A percentile compares a stretch with the other conserved stretches of the same genome.
These are phyloP conservation scores for Mimosa pudica DNA, from an alignment of 306 rosid species.

Conservation along the genomic window DNA sequence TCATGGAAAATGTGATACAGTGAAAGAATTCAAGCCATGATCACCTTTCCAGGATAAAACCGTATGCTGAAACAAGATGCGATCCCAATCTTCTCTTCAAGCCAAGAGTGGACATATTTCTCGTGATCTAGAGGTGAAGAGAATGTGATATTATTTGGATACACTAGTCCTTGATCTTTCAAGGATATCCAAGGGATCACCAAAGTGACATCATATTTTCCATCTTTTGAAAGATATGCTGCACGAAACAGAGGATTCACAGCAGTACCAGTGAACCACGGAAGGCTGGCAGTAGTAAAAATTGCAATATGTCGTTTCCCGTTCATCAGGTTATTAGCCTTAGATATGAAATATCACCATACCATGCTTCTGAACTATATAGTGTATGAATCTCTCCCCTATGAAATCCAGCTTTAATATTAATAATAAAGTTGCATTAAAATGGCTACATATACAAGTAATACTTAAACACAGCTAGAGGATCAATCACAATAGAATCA, in stretches of 20 bases:
- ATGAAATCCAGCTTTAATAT: conserved; percentile 27
- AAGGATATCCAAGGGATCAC: conserved; percentile 89
- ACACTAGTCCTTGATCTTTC: conserved; percentile 71
- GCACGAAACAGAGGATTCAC: conserved; percentile 97
- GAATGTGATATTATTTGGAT: conserved; percentile 75
- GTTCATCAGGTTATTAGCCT: conserved; percentile 56
- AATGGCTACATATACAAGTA: not conserved
- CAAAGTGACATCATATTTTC: conserved; percentile 67
- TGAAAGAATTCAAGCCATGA: conserved; percentile 14
- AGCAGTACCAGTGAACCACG: conserved; percentile 99
- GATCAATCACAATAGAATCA: not conserved
- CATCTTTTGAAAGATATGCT: conserved; percentile 69
- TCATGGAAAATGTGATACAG: conserved; percentile 24
- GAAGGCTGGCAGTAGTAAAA: conserved; percentile 97
- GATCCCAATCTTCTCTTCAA: conserved; percentile 77
- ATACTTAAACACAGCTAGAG: conserved; percentile 21
- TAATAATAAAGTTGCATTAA: not conserved
- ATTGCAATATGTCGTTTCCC: conserved; percentile 72
- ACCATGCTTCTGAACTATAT: conserved; percentile 17
- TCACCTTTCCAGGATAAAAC: conserved; percentile 89
- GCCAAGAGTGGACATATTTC: conserved; percentile 71
- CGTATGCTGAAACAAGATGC: conserved; percentile 52
- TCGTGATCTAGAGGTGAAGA: conserved; percentile 69
- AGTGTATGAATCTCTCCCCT: conserved; percentile 27
- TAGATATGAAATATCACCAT: conserved; percentile 23